Evolutionary conservation across 305 asterid species (phyloP).

Genomic region (Fraxinus albicans): DNA sequence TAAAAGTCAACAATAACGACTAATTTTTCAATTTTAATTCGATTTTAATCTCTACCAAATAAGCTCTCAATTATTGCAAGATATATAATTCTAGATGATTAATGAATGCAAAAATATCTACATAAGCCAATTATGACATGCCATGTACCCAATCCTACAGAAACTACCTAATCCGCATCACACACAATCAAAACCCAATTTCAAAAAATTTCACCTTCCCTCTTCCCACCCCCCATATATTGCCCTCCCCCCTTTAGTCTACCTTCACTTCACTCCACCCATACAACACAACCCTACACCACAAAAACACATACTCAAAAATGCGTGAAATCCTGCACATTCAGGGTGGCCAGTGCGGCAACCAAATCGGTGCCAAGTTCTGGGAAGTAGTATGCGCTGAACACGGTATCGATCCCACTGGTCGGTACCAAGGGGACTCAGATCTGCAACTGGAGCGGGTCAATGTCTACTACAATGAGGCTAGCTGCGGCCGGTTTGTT

Average conservation of each 20-base stretch:
- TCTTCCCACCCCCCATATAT: background rate
- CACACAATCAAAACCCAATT: constrained; percentile 8
- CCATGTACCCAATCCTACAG: background rate
- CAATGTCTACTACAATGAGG: constrained; percentile 37
- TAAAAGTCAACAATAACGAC: too few relatives aligned
- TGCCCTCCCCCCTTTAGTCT: background rate
- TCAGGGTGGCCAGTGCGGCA: constrained; percentile 23
- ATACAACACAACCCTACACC: background rate
- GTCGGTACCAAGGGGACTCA: constrained; percentile 25
- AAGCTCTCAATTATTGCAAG: too few relatives aligned
- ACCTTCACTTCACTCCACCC: background rate
- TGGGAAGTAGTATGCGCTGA: constrained; percentile 17
- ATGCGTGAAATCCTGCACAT: constrained; percentile 25
- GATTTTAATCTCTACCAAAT: too few relatives aligned
- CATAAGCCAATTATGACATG: background rate
- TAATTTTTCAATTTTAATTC: too few relatives aligned
- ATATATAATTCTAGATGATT: background rate
- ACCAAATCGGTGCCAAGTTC: constrained; percentile 23
- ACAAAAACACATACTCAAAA: background rate
- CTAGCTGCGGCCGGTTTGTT: constrained; percentile 34
- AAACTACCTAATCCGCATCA: background rate
- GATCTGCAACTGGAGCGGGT: constrained; percentile 35
- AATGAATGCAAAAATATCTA: background rate
- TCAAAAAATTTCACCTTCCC: constrained; percentile 6
- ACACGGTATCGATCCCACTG: constrained; percentile 18